Conservation (phyloP, 176 grass and related monocot genomes). For the barley (Hordeum vulgare) region MorexV3_pseudomolecules_assembly NC_058520.1:386222118-386222617, state of each 20-base stretch:
- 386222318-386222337: slow-evolving; percentile 36
- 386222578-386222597: slow-evolving; percentile 26
- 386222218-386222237: slow-evolving; percentile 54
- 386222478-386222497: slow-evolving; percentile 13
- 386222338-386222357: slow-evolving; percentile 5
- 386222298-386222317: slow-evolving; percentile 39
- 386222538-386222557: neutral
- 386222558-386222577: slow-evolving; percentile 14
- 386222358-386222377: neutral
- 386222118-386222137: slow-evolving; percentile 73
- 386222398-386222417: slow-evolving; percentile 10
- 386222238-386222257: slow-evolving; percentile 57
- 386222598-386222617: slow-evolving; percentile 6
- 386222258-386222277: slow-evolving; percentile 41
- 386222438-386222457: slow-evolving; percentile 20
- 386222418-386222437: slow-evolving; percentile 3
- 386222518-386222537: slow-evolving; percentile 37
- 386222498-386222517: slow-evolving; percentile 21
- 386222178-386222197: neutral
- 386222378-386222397: neutral
- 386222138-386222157: slow-evolving; percentile 6
- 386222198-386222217: slow-evolving; percentile 50
- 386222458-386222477: slow-evolving; percentile 4
- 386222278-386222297: slow-evolving; percentile 58
- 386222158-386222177: neutral